A percentile compares a stretch with the other conserved stretches of the same genome.
phyloP scores from a whole-genome alignment of 768 basidiomycete genomes.

The Mycena albidolilacea region DNA sequence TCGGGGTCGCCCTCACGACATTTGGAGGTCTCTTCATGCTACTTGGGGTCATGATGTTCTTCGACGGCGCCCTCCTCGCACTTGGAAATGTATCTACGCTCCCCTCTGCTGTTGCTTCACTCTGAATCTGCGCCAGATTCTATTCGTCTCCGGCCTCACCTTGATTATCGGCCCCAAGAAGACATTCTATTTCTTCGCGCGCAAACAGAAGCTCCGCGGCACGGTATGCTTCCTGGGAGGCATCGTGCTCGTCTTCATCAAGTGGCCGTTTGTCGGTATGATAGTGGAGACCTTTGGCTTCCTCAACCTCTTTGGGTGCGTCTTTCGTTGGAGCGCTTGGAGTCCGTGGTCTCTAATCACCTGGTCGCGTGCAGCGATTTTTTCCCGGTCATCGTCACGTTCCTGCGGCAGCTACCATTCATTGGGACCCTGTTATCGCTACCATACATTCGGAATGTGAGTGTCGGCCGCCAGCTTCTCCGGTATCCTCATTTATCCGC shows the following conservation, averaged over 20 bases:
- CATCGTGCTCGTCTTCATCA: constrained; percentile 93
- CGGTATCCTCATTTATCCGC: constrained; percentile 1
- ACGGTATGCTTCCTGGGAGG: constrained; percentile 91
- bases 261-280: constrained; percentile 96
- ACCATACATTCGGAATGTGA: constrained; percentile 89
- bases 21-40: constrained; percentile 98
- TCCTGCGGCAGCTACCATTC: constrained; percentile 93
- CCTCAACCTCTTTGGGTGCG: constrained; percentile 95
- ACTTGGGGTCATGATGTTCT: constrained; percentile 95
- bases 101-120: neutral
- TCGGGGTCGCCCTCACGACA: constrained; percentile 96
- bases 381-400: constrained; percentile 98
- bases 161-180: constrained; percentile 98
- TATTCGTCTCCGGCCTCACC: constrained; percentile 95
- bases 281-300: constrained; percentile 97
- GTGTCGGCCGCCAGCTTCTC: constrained; percentile 43
- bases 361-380: constrained; percentile 80
- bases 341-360: constrained; percentile 9
- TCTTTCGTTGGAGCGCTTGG: constrained; percentile 22
- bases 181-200: constrained; percentile 98
- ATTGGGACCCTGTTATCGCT: constrained; percentile 89
- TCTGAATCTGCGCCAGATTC: constrained; percentile 69
- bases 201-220: constrained; percentile 95
- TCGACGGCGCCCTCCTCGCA: constrained; percentile 95
- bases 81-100: constrained; percentile 86